phyloP scores from a whole-genome alignment of 225 moss, liverwort and hornwort genomes.

The Polytrichum commune region DNA sequence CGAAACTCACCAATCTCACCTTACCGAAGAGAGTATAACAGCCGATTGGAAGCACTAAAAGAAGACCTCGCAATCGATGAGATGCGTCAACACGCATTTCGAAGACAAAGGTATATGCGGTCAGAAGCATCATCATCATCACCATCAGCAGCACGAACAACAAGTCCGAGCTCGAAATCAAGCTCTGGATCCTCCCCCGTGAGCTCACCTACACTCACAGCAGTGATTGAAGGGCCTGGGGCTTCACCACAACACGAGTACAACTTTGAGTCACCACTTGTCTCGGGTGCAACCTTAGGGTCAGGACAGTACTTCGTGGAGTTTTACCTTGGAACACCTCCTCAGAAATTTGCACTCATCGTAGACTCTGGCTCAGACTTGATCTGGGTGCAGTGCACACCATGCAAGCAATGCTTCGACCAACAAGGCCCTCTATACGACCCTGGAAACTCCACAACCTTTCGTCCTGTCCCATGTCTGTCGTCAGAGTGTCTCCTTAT shows the following conservation, averaged over 20 bases:
- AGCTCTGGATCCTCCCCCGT: neutral
- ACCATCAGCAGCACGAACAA: neutral
- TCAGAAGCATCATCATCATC: too few species aligned
- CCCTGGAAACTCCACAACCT: slow-evolving; percentile 46
- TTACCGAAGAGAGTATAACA: slow-evolving; percentile 30
- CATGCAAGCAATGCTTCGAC: slow-evolving; percentile 45
- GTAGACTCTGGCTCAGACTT: slow-evolving; percentile 83
- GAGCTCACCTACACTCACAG: slow-evolving; percentile 34
- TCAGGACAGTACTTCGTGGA: slow-evolving; percentile 79
- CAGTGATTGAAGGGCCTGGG: slow-evolving; percentile 33
- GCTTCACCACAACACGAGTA: slow-evolving; percentile 30
- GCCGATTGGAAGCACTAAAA: slow-evolving; percentile 31
- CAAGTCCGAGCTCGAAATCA: neutral
- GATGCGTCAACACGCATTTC: slow-evolving; percentile 21
- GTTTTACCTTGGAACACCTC: slow-evolving; percentile 67
- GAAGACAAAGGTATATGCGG: slow-evolving; percentile 5
- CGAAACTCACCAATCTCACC: slow-evolving; percentile 48
- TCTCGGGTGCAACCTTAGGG: slow-evolving; percentile 64
- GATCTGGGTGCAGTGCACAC: slow-evolving; percentile 67
- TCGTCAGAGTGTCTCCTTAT: slow-evolving; percentile 45
- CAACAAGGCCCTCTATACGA: slow-evolving; percentile 48
- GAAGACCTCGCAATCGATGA: slow-evolving; percentile 52
- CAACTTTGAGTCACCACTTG: slow-evolving; percentile 54
- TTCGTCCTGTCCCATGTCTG: slow-evolving; percentile 32
- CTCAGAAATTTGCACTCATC: slow-evolving; percentile 74